phyloP scores from a whole-genome alignment of 1,139 yeast species.

The Candida pseudocylindracea region DNA sequence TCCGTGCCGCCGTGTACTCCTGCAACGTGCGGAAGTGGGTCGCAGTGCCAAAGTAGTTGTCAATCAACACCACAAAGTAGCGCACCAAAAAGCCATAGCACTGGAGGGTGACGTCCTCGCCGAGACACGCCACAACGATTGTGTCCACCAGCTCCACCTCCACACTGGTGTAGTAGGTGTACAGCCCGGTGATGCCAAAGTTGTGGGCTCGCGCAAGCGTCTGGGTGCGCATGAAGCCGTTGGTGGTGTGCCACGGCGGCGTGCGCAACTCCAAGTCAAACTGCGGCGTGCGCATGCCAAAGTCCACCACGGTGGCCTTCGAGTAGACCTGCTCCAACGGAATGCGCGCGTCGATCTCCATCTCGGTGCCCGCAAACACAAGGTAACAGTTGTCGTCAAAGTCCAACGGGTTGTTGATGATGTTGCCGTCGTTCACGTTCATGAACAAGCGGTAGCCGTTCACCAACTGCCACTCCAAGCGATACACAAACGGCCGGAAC shows the following conservation, averaged over 20 bases:
- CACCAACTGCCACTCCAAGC: conserved; percentile 31
- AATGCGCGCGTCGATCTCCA: conserved; percentile 22
- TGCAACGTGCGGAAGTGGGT: conserved; percentile 71
- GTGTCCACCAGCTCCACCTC: conserved; percentile 50
- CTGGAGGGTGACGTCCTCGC: conserved; percentile 45
- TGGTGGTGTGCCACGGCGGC: conserved; percentile 83
- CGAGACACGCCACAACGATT: conserved; percentile 38
- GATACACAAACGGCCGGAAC: conserved; percentile 49
- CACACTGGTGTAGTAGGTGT: conserved; percentile 33
- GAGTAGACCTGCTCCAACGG: conserved; percentile 44
- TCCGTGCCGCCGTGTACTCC: conserved; percentile 27
- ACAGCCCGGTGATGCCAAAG: conserved; percentile 41
- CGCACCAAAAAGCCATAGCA: conserved; percentile 64
- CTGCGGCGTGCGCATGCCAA: conserved; percentile 28
- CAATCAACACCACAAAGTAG: conserved; percentile 57
- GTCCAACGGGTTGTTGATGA: conserved; percentile 75
- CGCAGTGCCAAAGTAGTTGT: conserved; percentile 76
- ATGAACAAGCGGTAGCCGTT: conserved; percentile 34
- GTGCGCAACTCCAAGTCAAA: conserved; percentile 46
- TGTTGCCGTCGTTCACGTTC: conserved; percentile 71
- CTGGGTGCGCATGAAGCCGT: conserved; percentile 40
- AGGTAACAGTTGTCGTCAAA: conserved; percentile 59
- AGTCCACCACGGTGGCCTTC: conserved; percentile 32
- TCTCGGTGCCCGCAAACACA: conserved; percentile 45
- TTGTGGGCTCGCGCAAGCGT: conserved; percentile 43